phyloP scores from a whole-genome alignment of 768 basidiomycete species.

The Macrolepiota dolichaula region DNA sequence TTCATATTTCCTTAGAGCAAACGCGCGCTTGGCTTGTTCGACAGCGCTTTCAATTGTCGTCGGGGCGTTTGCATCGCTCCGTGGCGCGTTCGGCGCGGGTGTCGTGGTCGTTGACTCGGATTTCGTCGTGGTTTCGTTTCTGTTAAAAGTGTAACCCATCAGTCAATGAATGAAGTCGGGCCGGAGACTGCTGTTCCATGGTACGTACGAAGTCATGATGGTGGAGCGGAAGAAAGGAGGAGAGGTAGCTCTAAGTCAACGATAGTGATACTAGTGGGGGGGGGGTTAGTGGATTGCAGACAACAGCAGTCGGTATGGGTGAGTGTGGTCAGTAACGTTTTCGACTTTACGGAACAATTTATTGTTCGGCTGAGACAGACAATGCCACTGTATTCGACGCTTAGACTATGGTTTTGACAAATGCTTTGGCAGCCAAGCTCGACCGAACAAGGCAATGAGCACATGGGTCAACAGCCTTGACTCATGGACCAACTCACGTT shows the following conservation, averaged over 20 bases:
- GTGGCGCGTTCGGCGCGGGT: slow-evolving; percentile 21
- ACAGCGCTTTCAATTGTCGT: slow-evolving; percentile 53
- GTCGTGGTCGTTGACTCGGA: slow-evolving; percentile 14
- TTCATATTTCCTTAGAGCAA: slow-evolving; percentile 83
- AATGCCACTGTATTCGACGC: background rate
- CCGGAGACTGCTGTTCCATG: no score
- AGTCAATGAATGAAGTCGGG: background rate
- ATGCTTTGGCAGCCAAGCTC: background rate
- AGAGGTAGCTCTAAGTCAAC: background rate
- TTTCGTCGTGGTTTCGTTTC: slow-evolving; percentile 6
- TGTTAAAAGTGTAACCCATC: background rate
- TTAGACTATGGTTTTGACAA: background rate
- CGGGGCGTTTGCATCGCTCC: slow-evolving; percentile 16
- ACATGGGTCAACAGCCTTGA: background rate
- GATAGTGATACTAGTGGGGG: background rate
- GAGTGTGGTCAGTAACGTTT: background rate
- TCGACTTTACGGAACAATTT: background rate
- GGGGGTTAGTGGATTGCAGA: background rate
- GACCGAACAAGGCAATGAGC: background rate
- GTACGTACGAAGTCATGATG: slow-evolving; percentile 26
- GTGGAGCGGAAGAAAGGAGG: background rate
- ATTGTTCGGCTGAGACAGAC: background rate
- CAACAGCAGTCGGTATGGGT: background rate
- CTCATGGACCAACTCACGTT: no score
- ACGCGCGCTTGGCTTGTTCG: slow-evolving; percentile 84